Conservation (phyloP, 208 protist species). For the Wallacemonas rigidus region DNA sequence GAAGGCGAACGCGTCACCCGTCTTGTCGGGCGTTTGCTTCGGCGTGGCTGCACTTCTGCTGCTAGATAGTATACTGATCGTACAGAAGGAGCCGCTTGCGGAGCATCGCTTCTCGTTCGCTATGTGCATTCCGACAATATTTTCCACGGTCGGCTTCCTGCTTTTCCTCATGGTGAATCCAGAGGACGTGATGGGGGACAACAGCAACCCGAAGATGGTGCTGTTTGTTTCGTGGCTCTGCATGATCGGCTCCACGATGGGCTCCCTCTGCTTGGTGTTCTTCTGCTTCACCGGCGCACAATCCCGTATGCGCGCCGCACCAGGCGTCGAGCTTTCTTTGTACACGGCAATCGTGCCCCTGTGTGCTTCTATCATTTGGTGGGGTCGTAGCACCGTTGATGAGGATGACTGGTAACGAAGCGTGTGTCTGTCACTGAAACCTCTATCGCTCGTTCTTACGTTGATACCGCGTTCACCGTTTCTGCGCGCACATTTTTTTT, state of each 20-base stretch:
- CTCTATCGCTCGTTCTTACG: neutral
- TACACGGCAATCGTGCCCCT: constrained; percentile 70
- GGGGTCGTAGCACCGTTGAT: constrained; percentile 41
- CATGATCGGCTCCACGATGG: constrained; percentile 64
- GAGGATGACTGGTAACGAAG: constrained; percentile 36
- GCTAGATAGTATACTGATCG: constrained; percentile 56
- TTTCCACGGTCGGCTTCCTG: constrained; percentile 67
- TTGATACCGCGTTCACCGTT: neutral
- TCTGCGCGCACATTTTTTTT: too few relatives aligned
- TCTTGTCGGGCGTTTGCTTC: constrained; percentile 57
- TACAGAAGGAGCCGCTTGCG: constrained; percentile 37
- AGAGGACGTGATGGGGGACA: constrained; percentile 55
- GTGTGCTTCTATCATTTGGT: constrained; percentile 65
- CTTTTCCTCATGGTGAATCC: constrained; percentile 64
- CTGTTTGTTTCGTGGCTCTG: constrained; percentile 76
- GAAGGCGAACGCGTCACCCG: constrained; percentile 25
- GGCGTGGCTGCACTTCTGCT: constrained; percentile 56
- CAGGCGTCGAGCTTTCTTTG: constrained; percentile 60
- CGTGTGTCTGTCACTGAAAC: constrained; percentile 5
- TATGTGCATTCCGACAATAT: constrained; percentile 64
- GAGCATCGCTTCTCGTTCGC: constrained; percentile 51
- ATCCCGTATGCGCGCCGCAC: constrained; percentile 35
- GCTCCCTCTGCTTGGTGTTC: constrained; percentile 50
- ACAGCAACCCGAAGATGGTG: constrained; percentile 49
- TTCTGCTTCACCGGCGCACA: constrained; percentile 54